Evolutionary conservation across 225 moss, liverwort and hornwort genomes (phyloP).

Genomic region (Bryoerythrophyllum caledonicum): DNA sequence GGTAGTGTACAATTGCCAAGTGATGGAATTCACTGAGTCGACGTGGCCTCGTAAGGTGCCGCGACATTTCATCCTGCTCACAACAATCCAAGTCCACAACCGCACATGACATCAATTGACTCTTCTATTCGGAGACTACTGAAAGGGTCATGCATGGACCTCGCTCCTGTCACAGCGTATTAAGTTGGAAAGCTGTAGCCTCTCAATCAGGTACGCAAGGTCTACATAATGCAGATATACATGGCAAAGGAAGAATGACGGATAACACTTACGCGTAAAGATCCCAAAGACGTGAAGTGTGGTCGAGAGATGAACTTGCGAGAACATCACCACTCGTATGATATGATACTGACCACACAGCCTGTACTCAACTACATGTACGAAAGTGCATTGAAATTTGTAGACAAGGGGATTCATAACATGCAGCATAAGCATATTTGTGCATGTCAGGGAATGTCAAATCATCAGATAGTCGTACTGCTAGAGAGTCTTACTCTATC

Average conservation of each 20-base stretch:
- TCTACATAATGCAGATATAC: background rate
- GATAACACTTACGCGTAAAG: conserved; percentile 50
- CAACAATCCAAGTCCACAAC: background rate
- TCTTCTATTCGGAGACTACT: background rate
- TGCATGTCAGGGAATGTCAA: background rate
- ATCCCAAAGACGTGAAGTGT: conserved; percentile 94
- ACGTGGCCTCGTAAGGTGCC: conserved; percentile 93
- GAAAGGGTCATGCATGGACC: background rate
- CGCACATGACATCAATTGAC: conserved; percentile 9
- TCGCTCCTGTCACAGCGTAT: background rate
- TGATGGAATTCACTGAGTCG: conserved; percentile 87
- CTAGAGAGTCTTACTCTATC: background rate
- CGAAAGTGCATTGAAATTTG: background rate
- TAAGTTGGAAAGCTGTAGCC: background rate
- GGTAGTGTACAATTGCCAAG: conserved; percentile 81
- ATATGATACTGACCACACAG: conserved; percentile 91
- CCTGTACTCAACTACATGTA: conserved; percentile 37
- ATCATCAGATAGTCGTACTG: background rate
- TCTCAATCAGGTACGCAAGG: background rate
- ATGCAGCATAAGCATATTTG: conserved; percentile 6
- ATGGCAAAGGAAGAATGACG: background rate
- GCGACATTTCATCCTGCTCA: conserved; percentile 84
- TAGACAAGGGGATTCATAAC: background rate
- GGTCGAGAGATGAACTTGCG: conserved; percentile 92
- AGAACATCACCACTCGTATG: conserved; percentile 85